A percentile compares a stretch with the other conserved stretches of the same genome.
These are phyloP conservation scores for Trypanosoma brucei DNA, from an alignment of 208 protist genomes.

Conservation along the genomic window DNA sequence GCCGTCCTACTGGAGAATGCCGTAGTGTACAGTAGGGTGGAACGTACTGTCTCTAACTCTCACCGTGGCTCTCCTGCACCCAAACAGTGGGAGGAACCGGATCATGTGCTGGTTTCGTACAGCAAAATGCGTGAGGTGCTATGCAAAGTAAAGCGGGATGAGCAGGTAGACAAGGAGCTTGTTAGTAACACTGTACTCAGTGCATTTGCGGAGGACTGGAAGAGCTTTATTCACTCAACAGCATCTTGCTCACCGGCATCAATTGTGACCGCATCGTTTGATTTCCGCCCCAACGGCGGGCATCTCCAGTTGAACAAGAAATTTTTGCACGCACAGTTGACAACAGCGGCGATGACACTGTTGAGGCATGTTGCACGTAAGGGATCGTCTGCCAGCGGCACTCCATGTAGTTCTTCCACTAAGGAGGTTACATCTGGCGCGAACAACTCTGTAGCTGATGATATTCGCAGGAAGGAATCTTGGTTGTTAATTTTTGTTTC, in stretches of 20 bases:
- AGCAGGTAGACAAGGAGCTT: slow-evolving; percentile 50
- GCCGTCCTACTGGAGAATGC: slow-evolving; percentile 67
- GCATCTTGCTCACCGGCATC: slow-evolving; percentile 56
- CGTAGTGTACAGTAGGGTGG: slow-evolving; percentile 32
- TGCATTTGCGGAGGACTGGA: slow-evolving; percentile 81
- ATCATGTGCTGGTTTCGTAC: slow-evolving; percentile 85
- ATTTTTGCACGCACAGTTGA: slow-evolving; percentile 77
- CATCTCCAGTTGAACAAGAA: slow-evolving; percentile 74
- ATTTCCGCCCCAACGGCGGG: slow-evolving; percentile 44
- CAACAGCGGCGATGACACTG: slow-evolving; percentile 49
- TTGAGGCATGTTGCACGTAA: slow-evolving; percentile 25
- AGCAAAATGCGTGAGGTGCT: slow-evolving; percentile 74
- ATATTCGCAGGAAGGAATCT: slow-evolving; percentile 12
- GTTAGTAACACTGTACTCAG: slow-evolving; percentile 74
- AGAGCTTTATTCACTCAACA: slow-evolving; percentile 71
- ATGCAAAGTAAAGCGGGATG: slow-evolving; percentile 60
- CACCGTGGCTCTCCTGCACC: slow-evolving; percentile 13
- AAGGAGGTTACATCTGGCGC: not conserved
- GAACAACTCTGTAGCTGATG: slow-evolving; percentile 3
- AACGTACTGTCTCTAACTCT: slow-evolving; percentile 26
- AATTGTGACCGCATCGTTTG: slow-evolving; percentile 68
- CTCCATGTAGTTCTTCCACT: not conserved
- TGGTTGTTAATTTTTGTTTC: slow-evolving; percentile 47
- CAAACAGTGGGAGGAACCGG: slow-evolving; percentile 48
- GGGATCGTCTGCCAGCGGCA: not conserved